Evolutionary conservation across 2,329 filamentous ascomycete species (phyloP), one percentile per base, ranked within the genome.

Genomic region (Leptographium radiaticola): DNA sequence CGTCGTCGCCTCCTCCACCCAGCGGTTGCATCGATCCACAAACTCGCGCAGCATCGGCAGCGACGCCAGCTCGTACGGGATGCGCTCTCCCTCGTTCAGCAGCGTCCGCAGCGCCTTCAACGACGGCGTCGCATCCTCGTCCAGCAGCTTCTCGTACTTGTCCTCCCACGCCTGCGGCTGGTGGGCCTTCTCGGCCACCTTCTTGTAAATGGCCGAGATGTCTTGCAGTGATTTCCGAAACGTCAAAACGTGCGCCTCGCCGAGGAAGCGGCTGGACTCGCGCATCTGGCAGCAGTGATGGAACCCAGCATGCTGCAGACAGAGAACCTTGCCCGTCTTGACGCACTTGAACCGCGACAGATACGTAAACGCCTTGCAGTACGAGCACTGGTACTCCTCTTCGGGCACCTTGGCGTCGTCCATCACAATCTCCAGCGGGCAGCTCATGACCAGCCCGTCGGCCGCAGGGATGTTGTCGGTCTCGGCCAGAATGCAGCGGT

Each of bases 21-120:
- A 96, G 66, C 95, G 89, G 68, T 95, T 94, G 73, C 93, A 97
- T 63, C 88, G 85, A 62, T 95, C 89, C 67, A 98, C 93, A 71
- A 95, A 98, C 60, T 84, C 80, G 69, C 83, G 86, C 61, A 98
- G 77, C 62, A 87, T 80, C 62, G 86, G 79, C 58, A 98, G 77
- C 58, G 89, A 90, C 59, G 84, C 82, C 58, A 98, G 78, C 55
- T 89, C 85, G 74, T 87, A 94, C 55, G 91, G 89, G 64, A 98
- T 96, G 68, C 89, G 90, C 71, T 98, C 93, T 68, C 93, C 93
- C 75, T 98, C 93, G 65, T 85, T 84, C 56, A 97, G 76, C 53
- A 98, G 76, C 49, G 83, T 81, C 59, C 91, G 86, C 62, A 98
- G 76, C 60, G 83, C 76, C 71, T 95, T 97, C 49, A 98, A 77